phyloP scores from a whole-genome alignment of 2,329 filamentous ascomycete species.

The Fusarium gaditjirri region DNA sequence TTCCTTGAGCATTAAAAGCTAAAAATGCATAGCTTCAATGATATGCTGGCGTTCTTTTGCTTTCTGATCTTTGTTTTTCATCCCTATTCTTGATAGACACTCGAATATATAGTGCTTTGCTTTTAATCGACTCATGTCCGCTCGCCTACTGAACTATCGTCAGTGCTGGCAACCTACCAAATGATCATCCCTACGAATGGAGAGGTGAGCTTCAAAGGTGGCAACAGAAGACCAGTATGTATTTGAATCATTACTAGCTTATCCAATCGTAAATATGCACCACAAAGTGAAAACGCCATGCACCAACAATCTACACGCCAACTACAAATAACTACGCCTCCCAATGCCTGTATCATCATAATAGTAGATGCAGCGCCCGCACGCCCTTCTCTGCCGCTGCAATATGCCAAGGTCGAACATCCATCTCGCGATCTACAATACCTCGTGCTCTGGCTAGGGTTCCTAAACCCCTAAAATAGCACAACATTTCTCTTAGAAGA shows the following conservation, averaged over 20 bases:
- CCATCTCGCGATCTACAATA: constrained; percentile 66
- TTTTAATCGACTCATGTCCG: background rate
- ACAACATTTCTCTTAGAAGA: constrained; percentile 75
- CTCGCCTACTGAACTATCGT: background rate
- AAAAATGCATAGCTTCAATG: background rate
- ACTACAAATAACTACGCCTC: constrained; percentile 25
- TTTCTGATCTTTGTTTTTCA: background rate
- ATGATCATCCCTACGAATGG: background rate
- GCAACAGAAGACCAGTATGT: background rate
- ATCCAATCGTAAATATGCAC: constrained; percentile 27
- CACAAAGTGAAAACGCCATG: constrained; percentile 28
- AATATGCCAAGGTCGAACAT: constrained; percentile 82
- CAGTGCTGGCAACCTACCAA: background rate
- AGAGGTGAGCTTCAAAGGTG: background rate
- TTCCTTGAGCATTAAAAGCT: background rate
- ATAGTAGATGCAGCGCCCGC: constrained; percentile 70
- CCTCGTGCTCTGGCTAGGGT: constrained; percentile 75
- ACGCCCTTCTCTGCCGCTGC: constrained; percentile 76
- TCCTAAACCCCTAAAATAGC: constrained; percentile 74
- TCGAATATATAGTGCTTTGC: background rate
- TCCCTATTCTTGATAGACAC: background rate
- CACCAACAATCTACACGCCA: constrained; percentile 18
- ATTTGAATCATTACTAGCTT: constrained; percentile 6
- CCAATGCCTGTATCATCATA: constrained; percentile 57
- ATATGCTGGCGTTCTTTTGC: background rate